Conservation (phyloP, 148 eudicot genomes). For the Rhododendron mucronatum region DNA sequence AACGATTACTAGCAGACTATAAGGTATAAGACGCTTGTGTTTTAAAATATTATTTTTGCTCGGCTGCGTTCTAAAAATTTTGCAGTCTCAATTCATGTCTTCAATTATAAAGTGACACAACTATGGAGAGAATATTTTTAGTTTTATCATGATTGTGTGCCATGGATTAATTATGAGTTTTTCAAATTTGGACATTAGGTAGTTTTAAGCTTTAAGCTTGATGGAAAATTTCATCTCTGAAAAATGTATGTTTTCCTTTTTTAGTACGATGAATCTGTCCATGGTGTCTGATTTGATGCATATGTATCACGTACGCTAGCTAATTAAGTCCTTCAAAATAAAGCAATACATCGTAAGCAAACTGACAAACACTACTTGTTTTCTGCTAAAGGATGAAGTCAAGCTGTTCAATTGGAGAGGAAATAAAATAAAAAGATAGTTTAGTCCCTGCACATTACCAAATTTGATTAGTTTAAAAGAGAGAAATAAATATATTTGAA, state of each 20-base stretch:
- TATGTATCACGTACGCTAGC: background rate
- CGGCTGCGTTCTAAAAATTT: constrained; percentile 7
- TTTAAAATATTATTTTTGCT: background rate
- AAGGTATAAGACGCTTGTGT: constrained; percentile 36
- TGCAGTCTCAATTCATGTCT: background rate
- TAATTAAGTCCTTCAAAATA: background rate
- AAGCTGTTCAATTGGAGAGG: too few species aligned
- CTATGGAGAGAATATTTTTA: background rate
- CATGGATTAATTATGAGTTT: background rate
- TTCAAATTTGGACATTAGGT: background rate
- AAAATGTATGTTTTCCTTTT: background rate
- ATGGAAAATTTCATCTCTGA: background rate
- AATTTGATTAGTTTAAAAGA: background rate
- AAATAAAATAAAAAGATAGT: too few species aligned
- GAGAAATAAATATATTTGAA: background rate
- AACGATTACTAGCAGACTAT: constrained; percentile 56
- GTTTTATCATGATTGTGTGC: background rate
- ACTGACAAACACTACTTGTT: background rate
- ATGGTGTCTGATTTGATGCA: background rate
- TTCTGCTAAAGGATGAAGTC: background rate
- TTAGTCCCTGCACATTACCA: background rate
- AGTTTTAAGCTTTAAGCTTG: background rate
- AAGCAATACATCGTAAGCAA: background rate
- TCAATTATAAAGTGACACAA: background rate
- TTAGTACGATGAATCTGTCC: background rate